Evolutionary conservation across 2,329 filamentous ascomycete species (phyloP), one percentile per base, ranked within the genome.

Genomic region (Basipetospora chlamydospora): DNA sequence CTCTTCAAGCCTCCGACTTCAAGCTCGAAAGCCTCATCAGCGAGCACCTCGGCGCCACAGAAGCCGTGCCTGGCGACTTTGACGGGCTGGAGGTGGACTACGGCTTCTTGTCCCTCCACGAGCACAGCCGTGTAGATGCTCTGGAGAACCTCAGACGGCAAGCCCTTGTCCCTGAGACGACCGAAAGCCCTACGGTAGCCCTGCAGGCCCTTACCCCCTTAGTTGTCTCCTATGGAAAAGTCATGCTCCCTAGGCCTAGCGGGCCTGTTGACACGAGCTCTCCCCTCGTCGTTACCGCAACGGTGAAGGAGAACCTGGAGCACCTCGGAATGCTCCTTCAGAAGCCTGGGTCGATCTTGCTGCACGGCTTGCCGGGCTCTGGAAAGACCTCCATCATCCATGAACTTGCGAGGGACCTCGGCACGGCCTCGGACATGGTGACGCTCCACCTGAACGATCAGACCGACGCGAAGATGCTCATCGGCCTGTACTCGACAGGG

Each of bases 391-490:
- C 83, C 0, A 58, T 93, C 15, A 73, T 92, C 11, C 80, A 84
- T 44, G 80, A 95, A 52, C 70, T 88, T 41, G 87, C 88, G 17
- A 73, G 73, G 47, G 73, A 80, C 46, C 71, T 96, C 38, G 82
- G 81, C 42, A 84, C 84, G 57, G 73, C 82, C 16, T 71, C 77
- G 5, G 74, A 73, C 41, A 86, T 98, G 76, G 80, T 98, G 36
- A 96, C 88, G 3, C 66, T 99, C 21, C 88, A 98, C 56, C 65
- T 99, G 23, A 98, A 98, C 52, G 90, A 96, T 57, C 92, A 99
- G 56, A 96, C 87, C 3, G 90, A 99, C 57, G 87, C 88, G 0
- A 99, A 98, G 57, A 82, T 93, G 62, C 73, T 99, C 28, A 75
- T 98, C 43, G 90, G 90, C 3, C 75, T 96, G 53, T 96, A 99